phyloP scores from a whole-genome alignment of 2,329 filamentous ascomycete species.

The Esteya vermicola region DNA sequence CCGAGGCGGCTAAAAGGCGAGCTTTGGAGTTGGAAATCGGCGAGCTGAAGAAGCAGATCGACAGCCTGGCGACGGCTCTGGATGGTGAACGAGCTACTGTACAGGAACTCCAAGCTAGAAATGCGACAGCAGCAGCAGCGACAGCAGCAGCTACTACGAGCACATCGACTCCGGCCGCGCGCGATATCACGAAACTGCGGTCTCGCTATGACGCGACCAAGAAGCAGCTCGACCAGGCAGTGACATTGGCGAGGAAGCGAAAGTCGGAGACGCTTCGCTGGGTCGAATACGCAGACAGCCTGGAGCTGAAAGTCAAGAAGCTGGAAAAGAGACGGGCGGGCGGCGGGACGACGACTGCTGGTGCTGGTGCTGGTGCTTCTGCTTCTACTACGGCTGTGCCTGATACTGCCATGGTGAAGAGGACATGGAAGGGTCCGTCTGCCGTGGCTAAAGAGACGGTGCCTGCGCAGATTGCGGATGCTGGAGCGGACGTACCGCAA shows the following conservation, averaged over 20 bases:
- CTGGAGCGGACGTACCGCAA: background rate
- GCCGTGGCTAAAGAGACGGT: no score
- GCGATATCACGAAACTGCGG: conserved; percentile 7
- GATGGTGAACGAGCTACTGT: no score
- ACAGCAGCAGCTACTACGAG: background rate
- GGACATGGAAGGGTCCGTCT: no score
- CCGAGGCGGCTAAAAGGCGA: background rate
- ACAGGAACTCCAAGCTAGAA: no score
- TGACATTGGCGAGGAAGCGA: conserved; percentile 23
- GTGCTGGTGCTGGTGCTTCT: background rate
- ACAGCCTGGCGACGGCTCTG: no score
- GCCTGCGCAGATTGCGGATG: background rate
- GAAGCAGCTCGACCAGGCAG: conserved; percentile 22
- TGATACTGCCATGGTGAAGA: background rate
- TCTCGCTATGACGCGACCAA: conserved; percentile 3
- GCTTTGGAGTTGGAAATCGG: no score
- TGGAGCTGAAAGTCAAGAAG: conserved; percentile 27
- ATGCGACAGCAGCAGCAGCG: background rate
- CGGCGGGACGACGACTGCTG: background rate
- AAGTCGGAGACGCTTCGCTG: conserved; percentile 29
- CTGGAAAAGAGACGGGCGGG: conserved; percentile 22
- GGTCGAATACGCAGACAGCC: conserved; percentile 26
- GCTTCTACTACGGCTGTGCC: background rate
- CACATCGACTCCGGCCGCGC: background rate
- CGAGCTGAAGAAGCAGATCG: no score